Conservation (phyloP, 225 moss, liverwort and hornwort genomes). For the Marchantia paleacea region DNA sequence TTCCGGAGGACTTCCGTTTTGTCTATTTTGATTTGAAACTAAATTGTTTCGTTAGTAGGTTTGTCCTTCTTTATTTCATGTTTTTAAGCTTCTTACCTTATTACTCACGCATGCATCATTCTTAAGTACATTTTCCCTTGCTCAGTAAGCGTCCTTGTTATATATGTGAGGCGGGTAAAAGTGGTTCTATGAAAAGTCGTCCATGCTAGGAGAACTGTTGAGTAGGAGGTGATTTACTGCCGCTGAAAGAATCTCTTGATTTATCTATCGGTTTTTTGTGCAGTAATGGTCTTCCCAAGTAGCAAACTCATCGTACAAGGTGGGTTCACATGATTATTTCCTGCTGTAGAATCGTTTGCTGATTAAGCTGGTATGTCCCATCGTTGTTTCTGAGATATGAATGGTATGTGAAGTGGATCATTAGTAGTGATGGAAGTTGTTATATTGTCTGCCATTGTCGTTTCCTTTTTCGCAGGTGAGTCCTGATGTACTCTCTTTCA, state of each 20-base stretch:
- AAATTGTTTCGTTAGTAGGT: background rate
- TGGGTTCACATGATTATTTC: slow-evolving; percentile 22
- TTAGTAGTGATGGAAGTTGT: background rate
- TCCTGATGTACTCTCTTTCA: slow-evolving; percentile 23
- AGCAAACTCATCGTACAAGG: slow-evolving; percentile 33
- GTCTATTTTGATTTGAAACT: background rate
- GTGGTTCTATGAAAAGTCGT: background rate
- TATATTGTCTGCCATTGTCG: slow-evolving; percentile 14
- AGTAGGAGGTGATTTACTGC: background rate
- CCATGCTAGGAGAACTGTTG: background rate
- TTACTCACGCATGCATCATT: background rate
- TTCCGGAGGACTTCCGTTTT: background rate
- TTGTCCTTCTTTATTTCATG: background rate
- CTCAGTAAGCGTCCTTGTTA: background rate
- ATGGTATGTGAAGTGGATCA: slow-evolving; percentile 5
- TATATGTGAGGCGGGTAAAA: background rate
- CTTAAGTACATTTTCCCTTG: background rate
- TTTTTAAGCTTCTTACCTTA: background rate
- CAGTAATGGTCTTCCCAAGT: slow-evolving; percentile 32
- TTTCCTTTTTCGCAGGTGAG: slow-evolving; percentile 40
- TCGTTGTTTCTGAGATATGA: background rate
- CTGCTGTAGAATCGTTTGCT: background rate
- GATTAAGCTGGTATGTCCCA: slow-evolving; percentile 13
- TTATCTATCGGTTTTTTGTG: slow-evolving; percentile 37
- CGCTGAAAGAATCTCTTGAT: slow-evolving; percentile 29